Evolutionary conservation across 345 rosid genomes (phyloP).

Genomic region (Xanthoceras sorbifolium): DNA sequence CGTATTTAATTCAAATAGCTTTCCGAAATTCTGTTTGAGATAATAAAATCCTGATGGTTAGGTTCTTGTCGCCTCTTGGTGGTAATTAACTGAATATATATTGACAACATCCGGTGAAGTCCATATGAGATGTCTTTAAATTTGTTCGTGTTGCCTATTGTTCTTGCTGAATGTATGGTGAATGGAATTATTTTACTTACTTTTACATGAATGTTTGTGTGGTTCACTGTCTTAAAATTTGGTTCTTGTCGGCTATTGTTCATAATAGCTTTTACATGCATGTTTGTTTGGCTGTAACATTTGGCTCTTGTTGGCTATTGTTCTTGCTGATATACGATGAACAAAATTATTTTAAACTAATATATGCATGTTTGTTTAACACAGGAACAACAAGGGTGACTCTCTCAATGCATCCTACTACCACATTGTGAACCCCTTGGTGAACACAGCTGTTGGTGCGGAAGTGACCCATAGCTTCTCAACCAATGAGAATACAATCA

Average conservation of each 20-base stretch:
- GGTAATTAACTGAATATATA: background rate
- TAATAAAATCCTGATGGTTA: background rate
- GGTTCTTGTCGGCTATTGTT: background rate
- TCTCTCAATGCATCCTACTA: conserved; percentile 68
- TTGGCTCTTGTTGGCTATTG: no score
- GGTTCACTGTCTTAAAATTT: conserved; percentile 33
- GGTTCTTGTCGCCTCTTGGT: background rate
- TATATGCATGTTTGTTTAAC: conserved; percentile 6
- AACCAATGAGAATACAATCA: conserved; percentile 66
- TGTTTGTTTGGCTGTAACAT: no score
- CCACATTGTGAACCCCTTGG: conserved; percentile 62
- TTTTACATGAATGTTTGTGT: conserved; percentile 3
- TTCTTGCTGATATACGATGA: background rate
- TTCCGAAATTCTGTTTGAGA: background rate
- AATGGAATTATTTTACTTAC: background rate
- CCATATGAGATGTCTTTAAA: background rate
- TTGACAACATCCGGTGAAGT: no score
- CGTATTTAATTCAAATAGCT: background rate
- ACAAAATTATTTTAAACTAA: background rate
- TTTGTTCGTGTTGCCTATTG: background rate
- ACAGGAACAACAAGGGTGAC: conserved; percentile 86
- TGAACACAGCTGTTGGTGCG: conserved; percentile 76
- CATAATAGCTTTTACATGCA: no score
- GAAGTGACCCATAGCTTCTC: conserved; percentile 80
- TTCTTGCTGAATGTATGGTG: background rate